Evolutionary conservation across 148 eudicot species (phyloP), one percentile per base, ranked within the genome.

Genomic region (Camellia lanceoleosa): DNA sequence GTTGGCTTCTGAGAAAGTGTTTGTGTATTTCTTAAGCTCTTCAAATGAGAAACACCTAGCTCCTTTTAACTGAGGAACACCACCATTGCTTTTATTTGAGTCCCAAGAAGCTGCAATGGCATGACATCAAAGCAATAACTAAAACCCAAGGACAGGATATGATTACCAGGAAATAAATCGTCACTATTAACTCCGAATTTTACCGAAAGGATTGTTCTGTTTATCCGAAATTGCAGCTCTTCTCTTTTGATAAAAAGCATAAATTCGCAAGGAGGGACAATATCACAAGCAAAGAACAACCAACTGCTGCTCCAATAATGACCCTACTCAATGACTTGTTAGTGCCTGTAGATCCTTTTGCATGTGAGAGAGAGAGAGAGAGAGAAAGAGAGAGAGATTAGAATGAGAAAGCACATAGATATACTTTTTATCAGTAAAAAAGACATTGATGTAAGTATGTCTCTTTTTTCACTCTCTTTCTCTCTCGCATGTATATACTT

Each of bases 41-140:
- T 89, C 93, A 77, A 90, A 91, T 43, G 94, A 80, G 86, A 94
- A 94, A 79, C 78, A 82, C 80, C 90, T 87, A 6, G 93, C 91
- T 80, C 98, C 98, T 82, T 87, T 89, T 60, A 94, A 62, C 78
- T 90, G 92, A 85, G 98, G 98, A 79, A 86, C 79, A 9, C 80
- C 92, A 55, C 94, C 93, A 62, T 86, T 90, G 79, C 82, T 79
- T 80, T 86, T 80, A 38, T 80, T 88, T 42, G 80, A 23, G 67
- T 88, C 91, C 98, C 98, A 91, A 2, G 94, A 87, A 81, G 89
- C 97, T 94, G 88, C 88, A 90, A 62, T 71, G 46, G 58, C 18
- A 69, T 54, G 73, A 14, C 41, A 64, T 49, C 66, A 12, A 74
- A 43, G 61, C 20, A 30, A 71, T 15, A 19, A 64, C 46, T 58